phyloP scores from a whole-genome alignment of 768 basidiomycete genomes.

The Suillus occidentalis region DNA sequence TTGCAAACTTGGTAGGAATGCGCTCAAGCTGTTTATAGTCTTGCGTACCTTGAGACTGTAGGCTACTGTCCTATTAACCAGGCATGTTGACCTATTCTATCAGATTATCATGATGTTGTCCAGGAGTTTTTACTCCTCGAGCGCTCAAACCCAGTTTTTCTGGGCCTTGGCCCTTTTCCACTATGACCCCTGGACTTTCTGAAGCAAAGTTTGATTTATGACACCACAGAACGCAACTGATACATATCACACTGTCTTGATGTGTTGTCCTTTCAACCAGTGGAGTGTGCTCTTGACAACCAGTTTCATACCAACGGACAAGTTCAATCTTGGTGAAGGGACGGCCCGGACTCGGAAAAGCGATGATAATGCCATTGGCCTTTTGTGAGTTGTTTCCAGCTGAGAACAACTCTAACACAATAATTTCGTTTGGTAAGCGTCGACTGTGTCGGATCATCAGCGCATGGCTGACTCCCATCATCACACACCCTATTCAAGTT shows the following conservation, averaged over 20 bases:
- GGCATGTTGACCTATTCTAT: no score
- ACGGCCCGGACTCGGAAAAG: not conserved
- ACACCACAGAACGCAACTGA: not conserved
- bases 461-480: not conserved
- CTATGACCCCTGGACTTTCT: not conserved
- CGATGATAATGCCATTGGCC: not conserved
- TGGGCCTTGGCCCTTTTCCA: not conserved
- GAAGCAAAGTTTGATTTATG: not conserved
- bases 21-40: no score
- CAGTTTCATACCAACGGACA: not conserved
- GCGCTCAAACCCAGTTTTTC: not conserved
- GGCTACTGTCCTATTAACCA: no score
- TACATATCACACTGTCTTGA: not conserved
- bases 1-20: not conserved
- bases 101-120: not conserved
- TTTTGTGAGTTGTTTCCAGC: not conserved
- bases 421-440: not conserved
- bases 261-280: not conserved
- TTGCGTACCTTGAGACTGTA: no score
- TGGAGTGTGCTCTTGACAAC: not conserved
- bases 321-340: not conserved
- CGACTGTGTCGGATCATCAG: not conserved
- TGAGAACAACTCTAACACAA: not conserved
- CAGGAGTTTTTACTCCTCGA: not conserved
- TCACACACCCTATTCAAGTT: not conserved